These are phyloP conservation scores for Mitragyna speciosa DNA, from an alignment of 257 asterid genomes.

Conservation along the genomic window DNA sequence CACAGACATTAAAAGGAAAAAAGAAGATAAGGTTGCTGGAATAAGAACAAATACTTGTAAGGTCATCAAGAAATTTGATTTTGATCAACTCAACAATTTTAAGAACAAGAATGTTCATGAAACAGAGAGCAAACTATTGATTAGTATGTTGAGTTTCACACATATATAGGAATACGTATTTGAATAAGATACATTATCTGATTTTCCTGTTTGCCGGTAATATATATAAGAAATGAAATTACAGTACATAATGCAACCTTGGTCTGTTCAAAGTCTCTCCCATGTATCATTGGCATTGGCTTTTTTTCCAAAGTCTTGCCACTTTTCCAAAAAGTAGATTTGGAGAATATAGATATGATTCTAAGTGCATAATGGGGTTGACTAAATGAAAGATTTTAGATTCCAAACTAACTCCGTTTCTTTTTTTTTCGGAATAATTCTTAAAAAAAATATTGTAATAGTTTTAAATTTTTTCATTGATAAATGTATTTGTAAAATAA, in stretches of 20 bases:
- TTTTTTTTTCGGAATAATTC: too few species aligned
- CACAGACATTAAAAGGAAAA: background rate
- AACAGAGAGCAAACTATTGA: background rate
- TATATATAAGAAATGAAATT: too few species aligned
- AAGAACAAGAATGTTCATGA: background rate
- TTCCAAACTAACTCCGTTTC: background rate
- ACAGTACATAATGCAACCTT: background rate
- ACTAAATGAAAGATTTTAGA: background rate
- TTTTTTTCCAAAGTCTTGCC: background rate
- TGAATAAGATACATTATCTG: too few species aligned
- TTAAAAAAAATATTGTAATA: too few species aligned
- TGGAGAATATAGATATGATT: background rate
- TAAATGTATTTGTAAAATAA: too few species aligned
- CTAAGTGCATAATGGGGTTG: background rate
- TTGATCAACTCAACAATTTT: background rate
- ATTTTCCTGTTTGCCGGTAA: too few species aligned
- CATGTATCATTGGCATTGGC: background rate
- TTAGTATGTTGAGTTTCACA: background rate
- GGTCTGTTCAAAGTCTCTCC: background rate
- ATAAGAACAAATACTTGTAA: background rate
- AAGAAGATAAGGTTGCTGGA: background rate
- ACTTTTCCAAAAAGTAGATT: background rate
- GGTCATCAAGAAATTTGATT: too few species aligned
- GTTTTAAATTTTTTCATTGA: too few species aligned
- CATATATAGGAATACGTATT: background rate